Conservation (phyloP, 768 basidiomycete species). For the Hygrophorus russula region DNA sequence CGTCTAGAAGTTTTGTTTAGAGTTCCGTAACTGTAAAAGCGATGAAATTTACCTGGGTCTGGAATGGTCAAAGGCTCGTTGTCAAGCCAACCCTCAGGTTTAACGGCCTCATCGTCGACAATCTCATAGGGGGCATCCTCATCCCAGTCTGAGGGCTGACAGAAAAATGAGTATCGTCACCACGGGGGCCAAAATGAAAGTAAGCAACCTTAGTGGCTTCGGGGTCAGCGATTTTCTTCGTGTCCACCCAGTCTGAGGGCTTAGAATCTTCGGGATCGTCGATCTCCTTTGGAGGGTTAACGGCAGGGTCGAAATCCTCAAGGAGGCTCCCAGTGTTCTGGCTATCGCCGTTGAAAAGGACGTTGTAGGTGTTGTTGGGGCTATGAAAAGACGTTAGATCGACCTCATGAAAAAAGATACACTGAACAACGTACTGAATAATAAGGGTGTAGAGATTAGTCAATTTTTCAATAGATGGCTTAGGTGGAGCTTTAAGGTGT, state of each 20-base stretch:
- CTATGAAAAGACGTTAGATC: slow-evolving; percentile 22
- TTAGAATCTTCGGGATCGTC: slow-evolving; percentile 88
- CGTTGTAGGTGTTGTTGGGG: slow-evolving; percentile 90
- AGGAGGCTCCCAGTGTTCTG: slow-evolving; percentile 75
- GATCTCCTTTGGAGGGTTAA: slow-evolving; percentile 90
- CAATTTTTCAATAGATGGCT: slow-evolving; percentile 79
- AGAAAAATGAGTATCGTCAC: background rate
- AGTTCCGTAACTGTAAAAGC: no score
- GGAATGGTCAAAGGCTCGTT: slow-evolving; percentile 71
- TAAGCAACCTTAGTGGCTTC: slow-evolving; percentile 64
- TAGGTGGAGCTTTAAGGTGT: slow-evolving; percentile 75
- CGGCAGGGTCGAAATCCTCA: slow-evolving; percentile 86
- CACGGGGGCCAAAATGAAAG: background rate
- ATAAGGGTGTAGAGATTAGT: slow-evolving; percentile 94
- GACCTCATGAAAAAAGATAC: background rate
- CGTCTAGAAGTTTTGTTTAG: slow-evolving; percentile 43
- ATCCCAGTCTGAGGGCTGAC: slow-evolving; percentile 91
- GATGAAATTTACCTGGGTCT: slow-evolving; percentile 59
- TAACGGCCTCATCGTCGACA: slow-evolving; percentile 72
- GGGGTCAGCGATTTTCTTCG: slow-evolving; percentile 74
- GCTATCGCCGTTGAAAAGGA: slow-evolving; percentile 80
- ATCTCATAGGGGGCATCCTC: slow-evolving; percentile 94
- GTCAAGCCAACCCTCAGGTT: slow-evolving; percentile 95
- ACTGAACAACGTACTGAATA: slow-evolving; percentile 53
- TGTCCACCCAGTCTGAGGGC: slow-evolving; percentile 89